Conservation (phyloP, 495 filamentous ascomycete genomes). For the Pseudomonodictys pantanalensis region DNA sequence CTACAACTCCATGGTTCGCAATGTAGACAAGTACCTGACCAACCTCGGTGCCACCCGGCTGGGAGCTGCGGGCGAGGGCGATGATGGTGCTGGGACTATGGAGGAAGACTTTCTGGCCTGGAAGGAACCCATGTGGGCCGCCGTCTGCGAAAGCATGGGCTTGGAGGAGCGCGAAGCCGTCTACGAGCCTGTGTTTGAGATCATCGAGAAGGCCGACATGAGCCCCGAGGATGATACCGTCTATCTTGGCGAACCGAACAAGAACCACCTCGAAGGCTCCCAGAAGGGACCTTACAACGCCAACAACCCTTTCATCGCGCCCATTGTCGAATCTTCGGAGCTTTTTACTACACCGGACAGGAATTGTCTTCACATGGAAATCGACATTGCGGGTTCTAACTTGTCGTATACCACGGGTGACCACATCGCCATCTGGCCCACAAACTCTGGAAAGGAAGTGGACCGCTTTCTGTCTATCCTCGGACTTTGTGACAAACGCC, state of each 20-base stretch:
- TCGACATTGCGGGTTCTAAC: constrained; percentile 43
- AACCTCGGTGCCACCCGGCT: constrained; percentile 43
- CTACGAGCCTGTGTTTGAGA: constrained; percentile 48
- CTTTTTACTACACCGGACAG: constrained; percentile 43
- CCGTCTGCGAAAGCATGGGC: constrained; percentile 49
- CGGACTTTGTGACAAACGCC: constrained; percentile 35
- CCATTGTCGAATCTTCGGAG: constrained; percentile 41
- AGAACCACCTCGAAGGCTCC: constrained; percentile 35
- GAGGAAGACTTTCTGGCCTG: constrained; percentile 54
- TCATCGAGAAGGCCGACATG: constrained; percentile 43
- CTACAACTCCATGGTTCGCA: constrained; percentile 51
- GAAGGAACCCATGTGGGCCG: constrained; percentile 46
- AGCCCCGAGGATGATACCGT: constrained; percentile 41
- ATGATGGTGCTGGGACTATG: constrained; percentile 50
- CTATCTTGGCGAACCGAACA: constrained; percentile 58
- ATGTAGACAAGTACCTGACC: constrained; percentile 42
- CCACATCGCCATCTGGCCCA: constrained; percentile 35
- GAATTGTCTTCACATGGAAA: constrained; percentile 52
- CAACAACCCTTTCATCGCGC: constrained; percentile 40
- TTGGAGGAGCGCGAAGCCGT: constrained; percentile 42
- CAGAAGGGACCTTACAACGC: constrained; percentile 76
- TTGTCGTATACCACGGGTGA: constrained; percentile 42
- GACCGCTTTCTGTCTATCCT: constrained; percentile 42
- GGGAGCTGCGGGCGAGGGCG: constrained; percentile 44
- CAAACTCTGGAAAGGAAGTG: constrained; percentile 42